Evolutionary conservation across 768 basidiomycete genomes (phyloP), one percentile per base, ranked within the genome.

Genomic region (Gautieria morchelliformis): DNA sequence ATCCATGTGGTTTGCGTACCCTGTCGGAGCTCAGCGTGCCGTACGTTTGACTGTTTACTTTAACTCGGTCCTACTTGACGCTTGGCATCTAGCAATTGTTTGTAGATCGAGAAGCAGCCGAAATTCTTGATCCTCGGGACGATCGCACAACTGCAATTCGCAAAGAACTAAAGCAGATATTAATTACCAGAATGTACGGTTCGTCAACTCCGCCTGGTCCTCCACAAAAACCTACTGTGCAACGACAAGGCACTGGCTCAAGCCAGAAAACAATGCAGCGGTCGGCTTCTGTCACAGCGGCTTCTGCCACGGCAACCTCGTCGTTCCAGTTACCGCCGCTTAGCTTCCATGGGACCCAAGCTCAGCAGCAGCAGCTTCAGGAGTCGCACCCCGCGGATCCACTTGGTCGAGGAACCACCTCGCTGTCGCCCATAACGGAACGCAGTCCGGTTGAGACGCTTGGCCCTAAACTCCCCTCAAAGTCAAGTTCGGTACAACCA

Each of bases 1-100:
- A 8, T 91, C 89, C 10, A 78, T 95, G 69, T 93, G 97, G 85
- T 98, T 94, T 69, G 92, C 84, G 0, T 96, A 97, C 68, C 94
- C 95, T 7, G 83, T 90, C 49, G 93, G 92, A 1, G 81, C 86
- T 4, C 73, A 81, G 58, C 86, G 83, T 70, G 87, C 93, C 67
- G 93, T 95, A 66, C 62, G 89, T 74, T 41, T 61, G 57, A 33
- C 56, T 45, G 40, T n/a, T 35, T 17, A 47, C 33, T 9, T 40
- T n/a, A 20, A 32, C n/a, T 58, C 10, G 11, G 17, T 22, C 35
- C 24, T 45, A 40, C 60, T 64, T 67, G 44, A 69, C 63, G 41
- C 33, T 39, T 46, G 44, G 39, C 58, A 10, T 62, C 9, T 58
- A 94, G 89, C 77, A 81, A 53, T 79, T 96, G 20, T 96, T 97